Evolutionary conservation across 163 green algal genomes (phyloP).

Genomic region (Chlamydomonas reinhardtii): DNA sequence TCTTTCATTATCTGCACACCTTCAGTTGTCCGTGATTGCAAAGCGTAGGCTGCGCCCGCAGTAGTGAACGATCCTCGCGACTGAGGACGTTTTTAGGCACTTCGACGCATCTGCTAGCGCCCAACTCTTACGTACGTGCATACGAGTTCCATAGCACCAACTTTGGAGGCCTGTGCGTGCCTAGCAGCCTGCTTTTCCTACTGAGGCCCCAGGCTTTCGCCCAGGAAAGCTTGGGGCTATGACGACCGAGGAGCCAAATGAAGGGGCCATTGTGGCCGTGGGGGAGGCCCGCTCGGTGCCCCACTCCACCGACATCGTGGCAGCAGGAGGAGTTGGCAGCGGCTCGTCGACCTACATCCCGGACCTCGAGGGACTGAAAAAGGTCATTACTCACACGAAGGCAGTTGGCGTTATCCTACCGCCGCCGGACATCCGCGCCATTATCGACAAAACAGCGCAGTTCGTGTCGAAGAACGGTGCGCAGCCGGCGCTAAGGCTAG

Average conservation of each 20-base stretch:
- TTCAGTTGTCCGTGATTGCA: too few species aligned
- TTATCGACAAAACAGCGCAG: conserved; percentile 94
- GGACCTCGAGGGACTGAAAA: conserved; percentile 68
- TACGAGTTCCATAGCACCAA: too few species aligned
- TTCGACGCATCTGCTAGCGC: too few species aligned
- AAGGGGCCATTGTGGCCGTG: conserved; percentile 43
- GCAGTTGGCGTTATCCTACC: conserved; percentile 93
- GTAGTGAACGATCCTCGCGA: too few species aligned
- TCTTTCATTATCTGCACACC: too few species aligned
- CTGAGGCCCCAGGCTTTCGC: conserved; percentile 36
- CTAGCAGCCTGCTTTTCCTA: too few species aligned
- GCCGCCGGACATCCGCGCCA: conserved; percentile 93
- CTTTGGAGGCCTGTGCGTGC: too few species aligned
- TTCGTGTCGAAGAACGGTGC: conserved; percentile 97
- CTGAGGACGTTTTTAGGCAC: too few species aligned
- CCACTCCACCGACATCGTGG: conserved; percentile 69
- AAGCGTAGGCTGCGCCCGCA: too few species aligned
- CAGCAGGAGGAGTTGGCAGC: conserved; percentile 67
- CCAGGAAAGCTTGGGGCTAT: conserved; percentile 43
- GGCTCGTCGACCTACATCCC: conserved; percentile 56
- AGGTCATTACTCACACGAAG: conserved; percentile 88
- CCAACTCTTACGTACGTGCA: too few species aligned
- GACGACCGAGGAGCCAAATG: conserved; percentile 33
- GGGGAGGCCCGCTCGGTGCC: conserved; percentile 38
- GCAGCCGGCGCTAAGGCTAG: background rate